Conservation (phyloP, 1,284 basidiomycete species). For the Veloporphyrellus conicus region DNA sequence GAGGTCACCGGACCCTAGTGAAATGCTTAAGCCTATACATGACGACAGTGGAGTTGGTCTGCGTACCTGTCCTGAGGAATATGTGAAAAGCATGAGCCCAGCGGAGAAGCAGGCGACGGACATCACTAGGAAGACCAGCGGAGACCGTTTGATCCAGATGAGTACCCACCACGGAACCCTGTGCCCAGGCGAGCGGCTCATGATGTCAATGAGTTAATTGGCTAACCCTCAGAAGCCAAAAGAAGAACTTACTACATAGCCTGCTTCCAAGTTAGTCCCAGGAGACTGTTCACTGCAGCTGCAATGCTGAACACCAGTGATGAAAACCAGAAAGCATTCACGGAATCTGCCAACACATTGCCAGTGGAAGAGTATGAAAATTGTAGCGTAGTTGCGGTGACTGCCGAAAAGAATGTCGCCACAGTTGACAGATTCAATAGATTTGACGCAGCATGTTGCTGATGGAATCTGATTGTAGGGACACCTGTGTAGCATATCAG, state of each 20-base stretch:
- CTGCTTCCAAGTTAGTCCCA: constrained; percentile 57
- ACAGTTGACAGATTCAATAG: constrained; percentile 54
- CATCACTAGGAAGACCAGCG: constrained; percentile 53
- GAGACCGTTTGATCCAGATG: constrained; percentile 59
- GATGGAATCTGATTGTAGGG: constrained; percentile 57
- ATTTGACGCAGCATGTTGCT: constrained; percentile 50
- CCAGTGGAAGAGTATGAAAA: constrained; percentile 40
- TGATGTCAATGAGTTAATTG: constrained; percentile 26
- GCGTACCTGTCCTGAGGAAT: constrained; percentile 46
- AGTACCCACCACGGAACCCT: constrained; percentile 51
- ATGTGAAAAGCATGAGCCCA: constrained; percentile 52
- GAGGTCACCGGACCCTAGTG: constrained; percentile 54
- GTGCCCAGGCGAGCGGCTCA: constrained; percentile 53
- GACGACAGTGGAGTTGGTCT: constrained; percentile 21
- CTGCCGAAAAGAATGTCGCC: constrained; percentile 59
- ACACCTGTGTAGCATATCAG: constrained; percentile 43
- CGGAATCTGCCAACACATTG: constrained; percentile 36
- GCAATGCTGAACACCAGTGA: constrained; percentile 60
- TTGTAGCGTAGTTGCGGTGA: constrained; percentile 54
- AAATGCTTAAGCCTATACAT: constrained; percentile 13
- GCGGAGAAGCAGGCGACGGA: constrained; percentile 57
- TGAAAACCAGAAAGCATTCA: constrained; percentile 60
- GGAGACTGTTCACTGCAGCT: constrained; percentile 55
- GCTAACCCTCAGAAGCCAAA: constrained; percentile 9
- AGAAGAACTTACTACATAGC: constrained; percentile 52